Evolutionary conservation across 116 monocot genomes (phyloP).

Genomic region (Thalassia testudinum): DNA sequence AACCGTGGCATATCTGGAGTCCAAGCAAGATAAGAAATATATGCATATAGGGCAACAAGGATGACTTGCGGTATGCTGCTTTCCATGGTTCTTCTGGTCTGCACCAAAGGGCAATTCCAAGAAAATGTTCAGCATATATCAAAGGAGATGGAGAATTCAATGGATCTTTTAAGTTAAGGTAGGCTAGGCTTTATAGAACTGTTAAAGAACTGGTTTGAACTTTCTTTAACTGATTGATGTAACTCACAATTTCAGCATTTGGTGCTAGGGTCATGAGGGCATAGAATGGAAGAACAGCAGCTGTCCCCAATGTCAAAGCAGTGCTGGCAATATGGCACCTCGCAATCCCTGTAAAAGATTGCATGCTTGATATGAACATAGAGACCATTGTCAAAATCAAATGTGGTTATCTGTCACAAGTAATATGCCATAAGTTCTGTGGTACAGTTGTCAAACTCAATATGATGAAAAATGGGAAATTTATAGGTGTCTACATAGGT

Average conservation of each 20-base stretch:
- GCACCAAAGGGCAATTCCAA: conserved; percentile 5
- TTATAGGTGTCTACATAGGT: no score
- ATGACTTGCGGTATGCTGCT: conserved; percentile 43
- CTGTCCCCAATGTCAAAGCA: conserved; percentile 71
- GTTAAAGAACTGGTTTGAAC: not conserved
- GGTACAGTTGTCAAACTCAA: no score
- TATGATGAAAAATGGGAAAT: no score
- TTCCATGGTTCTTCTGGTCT: conserved; percentile 66
- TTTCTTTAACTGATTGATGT: not conserved
- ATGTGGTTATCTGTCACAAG: no score
- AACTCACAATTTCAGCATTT: conserved; percentile 42
- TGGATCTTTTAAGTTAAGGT: not conserved
- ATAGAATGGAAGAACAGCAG: conserved; percentile 92
- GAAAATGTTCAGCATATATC: no score
- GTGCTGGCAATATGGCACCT: conserved; percentile 45
- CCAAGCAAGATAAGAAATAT: conserved; percentile 69
- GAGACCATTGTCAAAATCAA: no score
- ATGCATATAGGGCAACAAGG: conserved; percentile 52
- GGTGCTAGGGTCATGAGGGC: conserved; percentile 78
- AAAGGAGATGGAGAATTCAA: not conserved
- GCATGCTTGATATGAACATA: not conserved
- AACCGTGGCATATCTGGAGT: conserved; percentile 42
- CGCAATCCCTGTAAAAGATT: conserved; percentile 26
- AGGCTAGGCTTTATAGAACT: not conserved
- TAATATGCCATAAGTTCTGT: no score